phyloP scores from a whole-genome alignment of 768 basidiomycete species.

The Termitomyces sp. region DNA sequence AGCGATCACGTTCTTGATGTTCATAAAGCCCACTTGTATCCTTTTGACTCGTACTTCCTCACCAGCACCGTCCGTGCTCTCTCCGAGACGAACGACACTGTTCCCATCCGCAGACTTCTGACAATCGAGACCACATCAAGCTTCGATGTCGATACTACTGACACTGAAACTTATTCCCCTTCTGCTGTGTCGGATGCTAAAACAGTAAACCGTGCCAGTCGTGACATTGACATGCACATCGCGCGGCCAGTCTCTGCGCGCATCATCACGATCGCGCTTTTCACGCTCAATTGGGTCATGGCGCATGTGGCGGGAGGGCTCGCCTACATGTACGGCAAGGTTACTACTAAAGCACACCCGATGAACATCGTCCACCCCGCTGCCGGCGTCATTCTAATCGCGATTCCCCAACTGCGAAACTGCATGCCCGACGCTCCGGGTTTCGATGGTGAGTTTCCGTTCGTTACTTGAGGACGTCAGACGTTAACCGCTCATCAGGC shows the following conservation, averaged over 20 bases:
- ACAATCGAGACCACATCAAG: neutral
- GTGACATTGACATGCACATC: neutral
- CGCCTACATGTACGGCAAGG: slow-evolving; percentile 35
- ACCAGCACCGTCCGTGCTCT: slow-evolving; percentile 42
- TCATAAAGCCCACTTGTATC: slow-evolving; percentile 47
- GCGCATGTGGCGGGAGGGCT: slow-evolving; percentile 46
- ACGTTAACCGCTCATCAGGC: neutral
- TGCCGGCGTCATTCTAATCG: neutral
- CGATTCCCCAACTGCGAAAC: neutral
- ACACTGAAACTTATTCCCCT: neutral
- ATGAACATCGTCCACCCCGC: neutral
- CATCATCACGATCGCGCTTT: slow-evolving; percentile 39
- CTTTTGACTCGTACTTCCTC: slow-evolving; percentile 51
- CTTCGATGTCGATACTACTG: neutral
- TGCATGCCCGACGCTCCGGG: neutral
- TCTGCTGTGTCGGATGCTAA: neutral
- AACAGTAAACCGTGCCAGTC: neutral
- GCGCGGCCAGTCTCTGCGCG: neutral
- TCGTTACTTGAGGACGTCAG: no score
- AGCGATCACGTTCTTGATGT: slow-evolving; percentile 53
- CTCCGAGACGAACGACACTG: neutral
- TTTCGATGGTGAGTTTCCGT: neutral
- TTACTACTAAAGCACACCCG: neutral
- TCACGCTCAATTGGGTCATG: slow-evolving; percentile 46
- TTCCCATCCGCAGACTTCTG: neutral